phyloP scores from a whole-genome alignment of 2,329 filamentous ascomycete species.

The Golovinomyces cichoracearum region DNA sequence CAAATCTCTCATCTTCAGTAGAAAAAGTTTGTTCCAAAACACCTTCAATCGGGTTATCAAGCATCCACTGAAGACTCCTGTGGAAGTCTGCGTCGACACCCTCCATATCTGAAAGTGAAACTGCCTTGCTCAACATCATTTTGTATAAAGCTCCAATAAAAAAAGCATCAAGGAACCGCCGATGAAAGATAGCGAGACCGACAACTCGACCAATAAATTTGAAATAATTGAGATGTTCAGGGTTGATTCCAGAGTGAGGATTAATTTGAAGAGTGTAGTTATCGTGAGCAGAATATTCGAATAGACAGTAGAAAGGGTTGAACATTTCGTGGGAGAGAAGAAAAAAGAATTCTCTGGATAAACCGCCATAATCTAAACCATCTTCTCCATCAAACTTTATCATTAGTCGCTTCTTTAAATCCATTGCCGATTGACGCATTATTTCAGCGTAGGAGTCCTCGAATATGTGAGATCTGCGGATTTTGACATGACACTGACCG shows the following conservation, averaged over 20 bases:
- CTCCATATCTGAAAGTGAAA: slow-evolving; percentile 86
- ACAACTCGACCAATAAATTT: slow-evolving; percentile 98
- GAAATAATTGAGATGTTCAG: slow-evolving; percentile 98
- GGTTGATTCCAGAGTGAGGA: slow-evolving; percentile 95
- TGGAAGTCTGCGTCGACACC: slow-evolving; percentile 97
- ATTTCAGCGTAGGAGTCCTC: slow-evolving; percentile 98
- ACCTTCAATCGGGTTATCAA: slow-evolving; percentile 92
- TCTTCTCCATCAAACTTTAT: slow-evolving; percentile 99
- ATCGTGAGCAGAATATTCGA: slow-evolving; percentile 98
- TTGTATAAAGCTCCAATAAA: slow-evolving; percentile 99
- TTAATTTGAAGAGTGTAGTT: slow-evolving; percentile 99
- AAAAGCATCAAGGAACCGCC: slow-evolving; percentile 91
- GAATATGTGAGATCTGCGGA: slow-evolving; percentile 87
- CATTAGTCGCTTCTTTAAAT: slow-evolving; percentile 96
- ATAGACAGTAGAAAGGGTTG: slow-evolving; percentile 97
- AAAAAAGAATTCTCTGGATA: slow-evolving; percentile 98
- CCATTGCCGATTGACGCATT: slow-evolving; percentile 79
- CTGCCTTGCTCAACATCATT: slow-evolving; percentile 90
- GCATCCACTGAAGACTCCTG: slow-evolving; percentile 83
- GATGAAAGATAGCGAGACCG: slow-evolving; percentile 89
- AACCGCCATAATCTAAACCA: slow-evolving; percentile 86
- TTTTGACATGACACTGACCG: slow-evolving; percentile 95
- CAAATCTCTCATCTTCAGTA: slow-evolving; percentile 91
- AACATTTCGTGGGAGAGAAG: slow-evolving; percentile 98
- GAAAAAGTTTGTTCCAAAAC: slow-evolving; percentile 90